A percentile compares a stretch with the other conserved stretches of the same genome.
Evolutionary conservation across 2,329 filamentous ascomycete species (phyloP).

Genomic region (Fusarium sp.): DNA sequence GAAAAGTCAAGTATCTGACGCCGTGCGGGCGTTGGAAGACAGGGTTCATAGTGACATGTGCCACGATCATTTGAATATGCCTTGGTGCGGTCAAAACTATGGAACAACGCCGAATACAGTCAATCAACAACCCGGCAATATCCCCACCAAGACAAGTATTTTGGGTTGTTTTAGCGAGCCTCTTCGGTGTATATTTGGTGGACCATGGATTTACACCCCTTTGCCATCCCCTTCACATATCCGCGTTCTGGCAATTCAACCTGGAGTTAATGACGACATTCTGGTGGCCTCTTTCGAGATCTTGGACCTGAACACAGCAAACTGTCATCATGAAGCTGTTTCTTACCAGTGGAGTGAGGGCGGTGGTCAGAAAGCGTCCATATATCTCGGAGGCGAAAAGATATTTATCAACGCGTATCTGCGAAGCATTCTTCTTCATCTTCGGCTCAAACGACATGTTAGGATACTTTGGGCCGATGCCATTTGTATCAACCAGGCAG

Average conservation of each 20-base stretch:
- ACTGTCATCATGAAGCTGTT: not conserved
- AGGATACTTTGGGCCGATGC: not conserved
- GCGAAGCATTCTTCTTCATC: not conserved
- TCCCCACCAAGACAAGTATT: not conserved
- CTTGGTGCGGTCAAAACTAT: not conserved
- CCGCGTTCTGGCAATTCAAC: not conserved
- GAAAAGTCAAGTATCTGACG: not conserved
- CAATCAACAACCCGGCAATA: not conserved
- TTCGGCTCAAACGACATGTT: not conserved
- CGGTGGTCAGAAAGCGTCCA: not conserved
- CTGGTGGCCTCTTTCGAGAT: not conserved
- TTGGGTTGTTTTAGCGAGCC: not conserved
- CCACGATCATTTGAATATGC: no score
- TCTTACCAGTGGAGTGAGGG: conserved; percentile 1
- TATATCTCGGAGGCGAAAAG: not conserved
- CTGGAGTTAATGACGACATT: not conserved
- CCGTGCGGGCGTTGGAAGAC: not conserved
- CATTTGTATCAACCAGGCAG: not conserved
- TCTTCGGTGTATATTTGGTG: not conserved
- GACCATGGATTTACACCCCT: not conserved
- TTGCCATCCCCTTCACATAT: not conserved
- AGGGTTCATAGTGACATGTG: not conserved
- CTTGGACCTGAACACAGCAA: not conserved
- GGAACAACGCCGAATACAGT: not conserved
- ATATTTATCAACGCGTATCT: not conserved